Base-by-base conservation (phyloP, 352 stramenopile species). In the Phytophthora cactorum region DNA sequence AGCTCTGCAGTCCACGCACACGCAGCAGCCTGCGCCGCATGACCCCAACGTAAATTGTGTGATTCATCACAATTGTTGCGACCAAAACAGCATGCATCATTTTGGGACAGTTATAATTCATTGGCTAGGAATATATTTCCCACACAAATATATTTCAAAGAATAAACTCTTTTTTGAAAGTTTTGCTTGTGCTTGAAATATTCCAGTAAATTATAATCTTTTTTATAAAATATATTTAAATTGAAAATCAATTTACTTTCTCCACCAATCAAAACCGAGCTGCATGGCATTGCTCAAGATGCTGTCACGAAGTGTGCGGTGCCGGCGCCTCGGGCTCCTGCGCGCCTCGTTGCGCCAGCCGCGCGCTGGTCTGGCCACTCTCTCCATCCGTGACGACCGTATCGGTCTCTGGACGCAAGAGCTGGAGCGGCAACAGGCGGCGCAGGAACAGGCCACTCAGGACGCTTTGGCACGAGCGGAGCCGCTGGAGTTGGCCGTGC, bases 331-430 rank as follows among this genome's bases (percentile, higher is more conserved):
- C 31, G 39, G 9, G 12, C 31, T 46, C 6, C 46, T 50, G 53
- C 17, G 31, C 22, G 22, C 0, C 52, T 38, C 57, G 27, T 50
- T 64, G 52, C 69, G 56, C n/a, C 58, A 61, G 36, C 41, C 53
- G 6, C 57, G 66, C 22, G 47, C 54, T 5, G 58, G 65, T 0
- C 56, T 81, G 5, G 31, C 63, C 25, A 79, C 74, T 11, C 28
- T 81, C 29, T 80, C 74, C 28, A 82, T 90, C 44, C 71, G 68
- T 25, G 70, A 90, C 9, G 69, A 75, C 52, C 77, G 82, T 45
- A 59, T 90, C 1, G 59, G 55, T 8, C 71, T 86, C 8, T 93
- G 85, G 82, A 77, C 81, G 49, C 63, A 63, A 31, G 82, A 93
- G 63, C 66, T 79, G 58, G 64, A 75, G 66, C 77, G 81, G 1